Evolutionary conservation across 108 stramenopile genomes (phyloP).

Genomic region (Fistulifera solaris): DNA sequence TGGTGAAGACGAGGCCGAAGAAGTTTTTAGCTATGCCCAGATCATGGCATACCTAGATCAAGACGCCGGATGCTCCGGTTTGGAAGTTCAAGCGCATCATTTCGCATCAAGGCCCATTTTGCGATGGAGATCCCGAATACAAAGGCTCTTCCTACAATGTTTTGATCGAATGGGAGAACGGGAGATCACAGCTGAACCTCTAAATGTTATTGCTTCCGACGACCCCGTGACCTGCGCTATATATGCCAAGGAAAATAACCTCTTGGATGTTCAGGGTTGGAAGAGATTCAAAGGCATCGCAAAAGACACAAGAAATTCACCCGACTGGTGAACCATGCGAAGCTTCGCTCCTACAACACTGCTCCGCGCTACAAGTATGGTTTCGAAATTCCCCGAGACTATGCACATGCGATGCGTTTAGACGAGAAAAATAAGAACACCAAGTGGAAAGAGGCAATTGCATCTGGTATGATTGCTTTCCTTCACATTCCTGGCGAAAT

Average conservation of each 20-base stretch:
- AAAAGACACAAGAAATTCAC: conserved; percentile 5
- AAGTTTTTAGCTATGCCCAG: not conserved
- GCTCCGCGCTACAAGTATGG: conserved; percentile 17
- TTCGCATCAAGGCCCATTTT: conserved; percentile 13
- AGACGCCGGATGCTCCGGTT: not conserved
- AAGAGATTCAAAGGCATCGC: conserved; percentile 16
- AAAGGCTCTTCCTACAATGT: conserved; percentile 27
- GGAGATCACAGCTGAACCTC: conserved; percentile 21
- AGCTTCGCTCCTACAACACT: not conserved
- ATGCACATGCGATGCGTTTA: conserved; percentile 9
- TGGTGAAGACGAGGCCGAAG: not conserved
- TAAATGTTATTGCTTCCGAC: conserved; percentile 7
- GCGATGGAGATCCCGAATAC: conserved; percentile 7
- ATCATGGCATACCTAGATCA: not conserved
- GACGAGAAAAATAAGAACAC: conserved; percentile 17
- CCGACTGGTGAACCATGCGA: conserved; percentile 3
- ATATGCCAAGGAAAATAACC: conserved; percentile 21
- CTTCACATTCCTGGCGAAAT: conserved; percentile 3
- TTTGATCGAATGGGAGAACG: conserved; percentile 21
- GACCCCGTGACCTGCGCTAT: conserved; percentile 29
- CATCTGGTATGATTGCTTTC: conserved; percentile 5
- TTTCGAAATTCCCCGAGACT: conserved; percentile 13
- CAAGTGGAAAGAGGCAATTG: conserved; percentile 20
- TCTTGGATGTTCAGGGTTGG: conserved; percentile 30
- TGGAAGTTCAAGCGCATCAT: conserved; percentile 7